phyloP scores from a whole-genome alignment of 257 asterid species.

The Oldenlandia corymbosa region DNA sequence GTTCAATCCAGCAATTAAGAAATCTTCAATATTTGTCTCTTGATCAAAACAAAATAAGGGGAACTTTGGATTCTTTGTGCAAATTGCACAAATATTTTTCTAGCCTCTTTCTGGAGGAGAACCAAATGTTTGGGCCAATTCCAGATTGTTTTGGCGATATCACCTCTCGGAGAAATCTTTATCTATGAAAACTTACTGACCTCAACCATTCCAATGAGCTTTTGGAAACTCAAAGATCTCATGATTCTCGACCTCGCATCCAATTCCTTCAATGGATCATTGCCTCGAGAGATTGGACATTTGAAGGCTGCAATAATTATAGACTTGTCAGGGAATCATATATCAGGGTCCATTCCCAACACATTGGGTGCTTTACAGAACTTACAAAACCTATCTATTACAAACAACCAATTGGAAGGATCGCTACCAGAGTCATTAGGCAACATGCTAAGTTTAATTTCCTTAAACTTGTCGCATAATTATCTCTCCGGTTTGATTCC shows the following conservation, averaged over 20 bases:
- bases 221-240: conserved; percentile 8
- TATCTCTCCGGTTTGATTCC: background rate
- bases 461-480: background rate
- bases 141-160: conserved; percentile 16
- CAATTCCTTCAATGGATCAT: conserved; percentile 2
- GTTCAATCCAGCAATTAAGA: too few species aligned
- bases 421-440: conserved; percentile 2
- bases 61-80: conserved; percentile 7
- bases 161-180: background rate
- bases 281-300: background rate
- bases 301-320: background rate
- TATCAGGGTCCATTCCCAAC: conserved; percentile 3
- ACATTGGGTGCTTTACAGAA: background rate
- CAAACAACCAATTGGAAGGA: background rate
- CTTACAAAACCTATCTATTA: background rate
- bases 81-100: conserved; percentile 9
- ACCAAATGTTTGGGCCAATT: conserved; percentile 17
- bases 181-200: background rate
- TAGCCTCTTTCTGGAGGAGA: background rate
- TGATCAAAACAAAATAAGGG: conserved; percentile 1
- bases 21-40: background rate
- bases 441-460: background rate
- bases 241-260: background rate
- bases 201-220: background rate
- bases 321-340: conserved; percentile 5